Conservation (phyloP, 805 yeast genomes). For the Yarrowia deformans region DNA sequence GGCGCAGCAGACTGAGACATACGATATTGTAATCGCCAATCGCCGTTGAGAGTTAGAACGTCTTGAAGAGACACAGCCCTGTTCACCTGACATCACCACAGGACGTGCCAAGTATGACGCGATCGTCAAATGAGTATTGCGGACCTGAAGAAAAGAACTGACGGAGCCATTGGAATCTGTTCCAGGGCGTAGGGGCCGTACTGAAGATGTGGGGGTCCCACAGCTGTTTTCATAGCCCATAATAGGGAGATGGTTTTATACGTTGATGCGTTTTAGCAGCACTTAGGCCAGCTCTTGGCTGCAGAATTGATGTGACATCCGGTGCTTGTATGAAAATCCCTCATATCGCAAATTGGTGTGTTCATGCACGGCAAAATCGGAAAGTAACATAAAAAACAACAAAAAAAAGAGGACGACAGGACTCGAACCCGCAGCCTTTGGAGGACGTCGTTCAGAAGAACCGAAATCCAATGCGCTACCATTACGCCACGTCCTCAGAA, state of each 20-base stretch:
- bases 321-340: slow-evolving; percentile 16
- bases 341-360: not conserved
- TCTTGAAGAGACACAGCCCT: too few species aligned
- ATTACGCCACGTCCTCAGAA: slow-evolving; percentile 30
- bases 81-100: too few species aligned
- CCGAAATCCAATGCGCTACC: slow-evolving; percentile 33
- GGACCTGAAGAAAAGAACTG: too few species aligned
- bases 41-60: slow-evolving; percentile 5
- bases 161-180: too few species aligned
- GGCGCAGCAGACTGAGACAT: slow-evolving; percentile 29
- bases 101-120: too few species aligned
- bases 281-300: slow-evolving; percentile 27
- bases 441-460: slow-evolving; percentile 32
- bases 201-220: not conserved
- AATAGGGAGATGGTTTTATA: not conserved
- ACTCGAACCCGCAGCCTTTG: slow-evolving; percentile 34
- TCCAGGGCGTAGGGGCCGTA: not conserved
- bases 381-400: not conserved
- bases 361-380: not conserved
- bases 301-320: not conserved
- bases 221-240: not conserved
- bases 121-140: too few species aligned
- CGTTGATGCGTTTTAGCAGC: slow-evolving; percentile 3
- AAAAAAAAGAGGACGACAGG: slow-evolving; percentile 32
- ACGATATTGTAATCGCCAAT: not conserved